These are phyloP conservation scores for Aspergillus sp. DNA, from an alignment of 2,329 filamentous ascomycete species.

Conservation along the genomic window DNA sequence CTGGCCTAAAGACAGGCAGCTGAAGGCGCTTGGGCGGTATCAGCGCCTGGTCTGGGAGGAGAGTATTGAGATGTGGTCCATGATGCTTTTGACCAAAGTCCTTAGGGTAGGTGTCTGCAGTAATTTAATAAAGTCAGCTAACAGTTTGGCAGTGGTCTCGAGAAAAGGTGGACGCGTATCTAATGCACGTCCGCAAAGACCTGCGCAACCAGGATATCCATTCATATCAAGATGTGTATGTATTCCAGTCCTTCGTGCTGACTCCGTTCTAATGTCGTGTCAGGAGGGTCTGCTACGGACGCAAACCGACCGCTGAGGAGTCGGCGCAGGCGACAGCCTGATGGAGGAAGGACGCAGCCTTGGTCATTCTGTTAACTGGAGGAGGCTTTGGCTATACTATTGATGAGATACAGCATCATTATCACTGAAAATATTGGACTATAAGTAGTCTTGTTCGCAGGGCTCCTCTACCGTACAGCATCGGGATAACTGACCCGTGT, in stretches of 20 bases:
- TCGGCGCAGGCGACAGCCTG: no score
- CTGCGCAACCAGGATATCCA: not conserved
- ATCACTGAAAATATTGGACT: no score
- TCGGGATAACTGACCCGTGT: no score
- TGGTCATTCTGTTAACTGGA: not conserved
- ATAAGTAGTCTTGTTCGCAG: no score
- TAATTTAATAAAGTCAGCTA: not conserved
- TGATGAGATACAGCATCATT: no score
- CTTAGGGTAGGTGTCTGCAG: conserved; percentile 16
- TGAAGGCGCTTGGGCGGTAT: conserved; percentile 16
- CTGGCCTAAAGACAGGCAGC: conserved; percentile 10
- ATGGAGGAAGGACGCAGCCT: no score
- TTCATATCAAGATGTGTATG: not conserved
- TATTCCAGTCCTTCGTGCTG: not conserved
- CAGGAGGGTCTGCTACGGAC: not conserved
- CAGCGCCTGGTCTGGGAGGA: conserved; percentile 16
- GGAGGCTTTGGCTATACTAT: no score
- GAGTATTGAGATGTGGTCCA: conserved; percentile 21
- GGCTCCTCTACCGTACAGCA: no score
- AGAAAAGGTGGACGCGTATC: not conserved
- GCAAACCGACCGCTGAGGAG: not conserved
- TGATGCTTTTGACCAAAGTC: conserved; percentile 17
- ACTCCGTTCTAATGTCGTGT: not conserved
- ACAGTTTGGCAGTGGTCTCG: not conserved
- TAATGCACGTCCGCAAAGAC: not conserved